Evolutionary conservation across 2,329 filamentous ascomycete species (phyloP).

Genomic region (Thelonectria rubi): DNA sequence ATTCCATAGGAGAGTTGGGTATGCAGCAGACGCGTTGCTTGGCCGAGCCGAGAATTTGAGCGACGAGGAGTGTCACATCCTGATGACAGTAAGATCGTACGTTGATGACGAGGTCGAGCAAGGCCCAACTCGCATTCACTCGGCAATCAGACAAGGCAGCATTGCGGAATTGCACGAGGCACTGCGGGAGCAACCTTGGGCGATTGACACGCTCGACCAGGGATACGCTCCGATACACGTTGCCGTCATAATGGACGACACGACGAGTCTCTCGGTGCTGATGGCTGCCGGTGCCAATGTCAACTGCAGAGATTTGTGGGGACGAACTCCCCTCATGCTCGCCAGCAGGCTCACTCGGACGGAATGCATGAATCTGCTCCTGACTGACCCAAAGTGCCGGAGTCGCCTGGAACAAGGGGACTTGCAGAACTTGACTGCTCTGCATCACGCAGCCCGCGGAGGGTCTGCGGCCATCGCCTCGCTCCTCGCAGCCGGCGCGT

Average conservation of each 20-base stretch:
- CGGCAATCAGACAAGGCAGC: neutral
- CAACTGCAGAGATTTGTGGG: accelerated
- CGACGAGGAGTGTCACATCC: neutral
- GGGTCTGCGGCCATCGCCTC: neutral
- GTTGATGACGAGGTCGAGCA: accelerated
- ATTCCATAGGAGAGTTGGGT: neutral
- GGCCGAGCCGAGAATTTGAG: neutral
- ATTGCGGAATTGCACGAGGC: neutral
- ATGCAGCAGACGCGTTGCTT: accelerated
- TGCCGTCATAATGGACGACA: accelerated
- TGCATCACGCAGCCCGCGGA: neutral
- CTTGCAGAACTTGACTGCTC: accelerated
- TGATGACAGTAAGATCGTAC: neutral
- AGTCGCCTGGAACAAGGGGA: neutral
- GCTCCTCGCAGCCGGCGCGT: constrained; percentile 8
- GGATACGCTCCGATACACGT: neutral
- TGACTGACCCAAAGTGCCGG: neutral
- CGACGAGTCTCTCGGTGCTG: neutral
- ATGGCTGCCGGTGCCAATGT: constrained; percentile 6
- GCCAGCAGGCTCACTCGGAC: neutral
- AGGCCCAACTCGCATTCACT: neutral
- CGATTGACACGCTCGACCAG: neutral
- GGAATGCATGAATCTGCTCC: neutral
- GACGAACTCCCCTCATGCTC: accelerated
- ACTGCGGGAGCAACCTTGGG: constrained; percentile 18